Evolutionary conservation across 208 protist species (phyloP).

Genomic region (Crithidia expoeki): DNA sequence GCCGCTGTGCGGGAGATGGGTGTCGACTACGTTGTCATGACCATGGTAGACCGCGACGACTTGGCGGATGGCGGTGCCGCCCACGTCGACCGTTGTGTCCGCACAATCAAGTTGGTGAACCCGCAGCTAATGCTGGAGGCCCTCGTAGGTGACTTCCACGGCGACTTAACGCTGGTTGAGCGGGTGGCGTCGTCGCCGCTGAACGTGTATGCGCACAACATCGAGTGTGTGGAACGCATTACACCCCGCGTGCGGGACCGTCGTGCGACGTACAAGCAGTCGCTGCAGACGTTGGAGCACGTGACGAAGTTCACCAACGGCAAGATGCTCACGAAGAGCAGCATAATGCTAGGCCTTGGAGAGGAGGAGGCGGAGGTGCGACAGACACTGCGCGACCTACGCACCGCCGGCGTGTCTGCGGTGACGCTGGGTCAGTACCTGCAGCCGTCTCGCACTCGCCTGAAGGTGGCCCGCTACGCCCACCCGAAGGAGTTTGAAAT

Average conservation of each 20-base stretch:
- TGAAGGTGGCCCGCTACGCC: conserved; percentile 97
- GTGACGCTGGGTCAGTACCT: conserved; percentile 98
- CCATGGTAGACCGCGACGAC: conserved; percentile 97
- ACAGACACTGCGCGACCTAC: conserved; percentile 95
- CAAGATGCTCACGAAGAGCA: conserved; percentile 96
- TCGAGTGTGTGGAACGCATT: conserved; percentile 96
- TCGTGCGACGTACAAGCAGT: conserved; percentile 96
- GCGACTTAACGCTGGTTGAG: conserved; percentile 84
- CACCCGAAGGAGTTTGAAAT: conserved; percentile 96
- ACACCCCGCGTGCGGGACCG: conserved; percentile 94
- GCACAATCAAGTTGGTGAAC: conserved; percentile 84
- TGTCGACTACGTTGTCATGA: conserved; percentile 99
- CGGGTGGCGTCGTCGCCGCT: conserved; percentile 92
- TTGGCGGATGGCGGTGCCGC: conserved; percentile 92
- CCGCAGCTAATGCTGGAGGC: conserved; percentile 94
- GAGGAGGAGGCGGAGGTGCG: conserved; percentile 96
- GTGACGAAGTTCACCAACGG: conserved; percentile 85
- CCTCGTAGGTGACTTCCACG: conserved; percentile 97
- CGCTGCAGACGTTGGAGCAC: conserved; percentile 92
- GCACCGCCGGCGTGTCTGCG: conserved; percentile 91
- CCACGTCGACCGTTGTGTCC: conserved; percentile 94
- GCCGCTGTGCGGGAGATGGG: conserved; percentile 95
- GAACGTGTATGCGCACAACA: conserved; percentile 99
- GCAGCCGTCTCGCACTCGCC: conserved; percentile 94
- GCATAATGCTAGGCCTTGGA: conserved; percentile 98